These are phyloP conservation scores for Penicillium diatomitis DNA, from an alignment of 495 filamentous ascomycete genomes.

Conservation along the genomic window DNA sequence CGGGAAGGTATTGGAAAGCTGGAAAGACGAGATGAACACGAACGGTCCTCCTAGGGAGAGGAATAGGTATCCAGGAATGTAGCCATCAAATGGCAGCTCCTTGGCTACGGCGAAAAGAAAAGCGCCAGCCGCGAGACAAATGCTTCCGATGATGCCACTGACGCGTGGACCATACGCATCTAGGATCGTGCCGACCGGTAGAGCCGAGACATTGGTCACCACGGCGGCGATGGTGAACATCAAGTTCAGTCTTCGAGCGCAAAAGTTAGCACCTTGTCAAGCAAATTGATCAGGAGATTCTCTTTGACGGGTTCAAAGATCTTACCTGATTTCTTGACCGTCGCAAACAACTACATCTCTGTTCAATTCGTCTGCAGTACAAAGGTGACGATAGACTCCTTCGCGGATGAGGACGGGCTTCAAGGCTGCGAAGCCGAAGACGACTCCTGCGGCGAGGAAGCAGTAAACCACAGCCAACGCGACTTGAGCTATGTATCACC, in stretches of 20 bases:
- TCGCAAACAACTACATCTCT: conserved; percentile 56
- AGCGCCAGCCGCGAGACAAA: conserved; percentile 61
- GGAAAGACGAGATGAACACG: conserved; percentile 83
- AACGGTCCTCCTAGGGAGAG: conserved; percentile 83
- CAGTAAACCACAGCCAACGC: conserved; percentile 65
- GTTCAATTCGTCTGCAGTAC: conserved; percentile 49
- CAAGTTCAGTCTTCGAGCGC: conserved; percentile 52
- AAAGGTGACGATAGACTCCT: conserved; percentile 54
- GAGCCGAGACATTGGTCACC: conserved; percentile 55
- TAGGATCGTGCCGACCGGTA: conserved; percentile 71
- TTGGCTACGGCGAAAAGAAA: conserved; percentile 60
- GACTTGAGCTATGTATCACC: conserved; percentile 27
- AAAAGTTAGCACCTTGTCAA: background rate
- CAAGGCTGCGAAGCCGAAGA: conserved; percentile 67
- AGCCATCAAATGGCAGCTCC: conserved; percentile 56
- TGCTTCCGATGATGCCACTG: conserved; percentile 61
- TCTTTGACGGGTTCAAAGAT: background rate
- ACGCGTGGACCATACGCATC: conserved; percentile 76
- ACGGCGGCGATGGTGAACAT: conserved; percentile 77
- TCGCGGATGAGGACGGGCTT: conserved; percentile 61
- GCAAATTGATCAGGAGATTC: background rate
- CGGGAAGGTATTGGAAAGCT: conserved; percentile 88
- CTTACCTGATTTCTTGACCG: conserved; percentile 64
- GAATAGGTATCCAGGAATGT: conserved; percentile 71
- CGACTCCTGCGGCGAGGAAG: conserved; percentile 64